Percentiles rank a stretch among this genome's conserved stretches.
Evolutionary conservation across 2,329 filamentous ascomycete genomes (phyloP).

Genomic region (Cercospora janseana): DNA sequence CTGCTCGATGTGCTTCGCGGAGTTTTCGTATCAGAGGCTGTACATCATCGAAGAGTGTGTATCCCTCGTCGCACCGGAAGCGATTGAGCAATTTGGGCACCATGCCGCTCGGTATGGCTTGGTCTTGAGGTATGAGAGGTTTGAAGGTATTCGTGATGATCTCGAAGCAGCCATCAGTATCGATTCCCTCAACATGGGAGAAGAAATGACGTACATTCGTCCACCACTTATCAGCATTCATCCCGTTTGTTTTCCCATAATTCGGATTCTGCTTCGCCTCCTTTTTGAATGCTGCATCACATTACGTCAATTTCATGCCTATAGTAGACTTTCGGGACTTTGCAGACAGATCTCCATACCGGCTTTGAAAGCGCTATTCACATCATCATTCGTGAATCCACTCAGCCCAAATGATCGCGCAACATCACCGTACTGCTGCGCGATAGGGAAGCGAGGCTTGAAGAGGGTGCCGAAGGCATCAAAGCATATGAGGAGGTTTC

Average conservation of each 20-base stretch:
- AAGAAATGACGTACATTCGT: conserved; percentile 48
- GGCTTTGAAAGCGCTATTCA: conserved; percentile 42
- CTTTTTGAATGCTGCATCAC: conserved; percentile 48
- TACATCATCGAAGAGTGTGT: conserved; percentile 51
- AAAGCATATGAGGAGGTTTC: conserved; percentile 58
- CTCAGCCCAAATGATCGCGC: conserved; percentile 53
- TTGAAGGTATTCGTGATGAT: conserved; percentile 56
- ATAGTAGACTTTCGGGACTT: no score
- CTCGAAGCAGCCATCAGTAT: conserved; percentile 28
- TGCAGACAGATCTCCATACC: conserved; percentile 34
- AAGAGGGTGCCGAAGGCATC: conserved; percentile 67
- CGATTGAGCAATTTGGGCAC: conserved; percentile 51
- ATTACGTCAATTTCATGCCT: background rate
- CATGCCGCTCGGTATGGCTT: conserved; percentile 47
- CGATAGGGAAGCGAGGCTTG: conserved; percentile 51
- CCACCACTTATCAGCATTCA: conserved; percentile 60
- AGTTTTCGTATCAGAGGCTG: conserved; percentile 47
- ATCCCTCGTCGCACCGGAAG: conserved; percentile 56
- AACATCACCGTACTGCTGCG: conserved; percentile 54
- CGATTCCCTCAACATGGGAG: background rate
- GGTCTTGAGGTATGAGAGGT: conserved; percentile 38
- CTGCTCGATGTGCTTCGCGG: conserved; percentile 27
- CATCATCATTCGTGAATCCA: conserved; percentile 44
- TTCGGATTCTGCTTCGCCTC: conserved; percentile 54
- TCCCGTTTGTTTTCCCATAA: conserved; percentile 55